A percentile compares a stretch with the other conserved stretches of the same genome.
These are phyloP conservation scores for Trypanosoma platydactyli DNA, from an alignment of 208 protist genomes.

Conservation along the genomic window DNA sequence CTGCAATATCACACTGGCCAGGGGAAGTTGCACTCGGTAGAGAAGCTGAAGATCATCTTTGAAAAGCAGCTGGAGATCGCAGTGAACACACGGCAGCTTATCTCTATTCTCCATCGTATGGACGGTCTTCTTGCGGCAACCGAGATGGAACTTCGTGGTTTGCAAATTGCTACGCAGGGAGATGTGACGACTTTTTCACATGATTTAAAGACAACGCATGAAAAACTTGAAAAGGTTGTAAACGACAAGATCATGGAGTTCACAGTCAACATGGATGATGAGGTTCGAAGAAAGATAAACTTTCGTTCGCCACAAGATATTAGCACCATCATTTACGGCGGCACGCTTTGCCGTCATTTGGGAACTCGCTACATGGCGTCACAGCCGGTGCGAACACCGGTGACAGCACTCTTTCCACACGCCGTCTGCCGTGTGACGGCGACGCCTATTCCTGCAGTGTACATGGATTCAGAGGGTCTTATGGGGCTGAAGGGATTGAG, in stretches of 20 bases:
- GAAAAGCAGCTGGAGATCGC: constrained; percentile 87
- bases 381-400: constrained; percentile 50
- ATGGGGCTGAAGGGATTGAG: constrained; percentile 26
- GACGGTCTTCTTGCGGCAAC: constrained; percentile 88
- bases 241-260: constrained; percentile 88
- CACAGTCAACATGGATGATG: constrained; percentile 79
- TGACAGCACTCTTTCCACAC: constrained; percentile 79
- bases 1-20: constrained; percentile 84
- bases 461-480: constrained; percentile 55
- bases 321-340: constrained; percentile 90
- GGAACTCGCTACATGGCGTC: constrained; percentile 66
- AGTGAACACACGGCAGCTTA: constrained; percentile 76
- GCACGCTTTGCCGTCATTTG: constrained; percentile 79
- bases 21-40: constrained; percentile 67
- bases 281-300: constrained; percentile 85
- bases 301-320: constrained; percentile 88
- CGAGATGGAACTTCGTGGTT: constrained; percentile 89
- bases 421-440: constrained; percentile 68
- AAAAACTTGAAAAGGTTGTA: constrained; percentile 78
- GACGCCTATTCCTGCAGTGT: constrained; percentile 58
- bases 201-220: constrained; percentile 61
- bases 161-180: constrained; percentile 73
- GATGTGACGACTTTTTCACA: constrained; percentile 70
- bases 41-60: constrained; percentile 89
- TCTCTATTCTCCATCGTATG: constrained; percentile 85